Evolutionary conservation across 148 eudicot genomes (phyloP).

Genomic region (Chenopodium formosanum): DNA sequence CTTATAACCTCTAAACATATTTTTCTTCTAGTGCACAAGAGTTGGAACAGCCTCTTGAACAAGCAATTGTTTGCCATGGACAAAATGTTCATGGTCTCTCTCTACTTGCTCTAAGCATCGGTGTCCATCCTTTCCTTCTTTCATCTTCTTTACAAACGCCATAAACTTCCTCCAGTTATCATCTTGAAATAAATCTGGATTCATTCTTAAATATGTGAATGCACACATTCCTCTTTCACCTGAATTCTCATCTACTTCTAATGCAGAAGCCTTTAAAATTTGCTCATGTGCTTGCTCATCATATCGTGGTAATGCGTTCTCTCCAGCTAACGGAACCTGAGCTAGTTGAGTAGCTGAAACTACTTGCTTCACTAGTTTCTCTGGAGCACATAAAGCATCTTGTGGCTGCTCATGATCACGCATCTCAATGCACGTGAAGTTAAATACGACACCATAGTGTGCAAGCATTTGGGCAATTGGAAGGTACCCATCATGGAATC

Average conservation of each 20-base stretch:
- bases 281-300: constrained; percentile 84
- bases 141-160: constrained; percentile 90
- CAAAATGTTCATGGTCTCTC: constrained; percentile 84
- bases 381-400: constrained; percentile 85
- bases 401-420: constrained; percentile 96
- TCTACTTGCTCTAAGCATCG: constrained; percentile 79
- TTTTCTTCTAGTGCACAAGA: constrained; percentile 45
- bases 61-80: constrained; percentile 64
- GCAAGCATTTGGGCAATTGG: constrained; percentile 87
- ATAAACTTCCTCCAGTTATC: constrained; percentile 91
- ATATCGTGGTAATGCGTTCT: constrained; percentile 83
- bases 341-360: constrained; percentile 68
- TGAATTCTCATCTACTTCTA: constrained; percentile 42
- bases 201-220: constrained; percentile 92
- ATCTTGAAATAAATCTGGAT: constrained; percentile 65
- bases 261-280: constrained; percentile 50
- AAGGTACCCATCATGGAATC: constrained; percentile 75
- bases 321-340: constrained; percentile 75
- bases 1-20: no score
- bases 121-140: constrained; percentile 59
- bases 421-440: constrained; percentile 98
- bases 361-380: constrained; percentile 83
- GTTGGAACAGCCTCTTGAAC: constrained; percentile 91
- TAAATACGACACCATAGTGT: constrained; percentile 76
- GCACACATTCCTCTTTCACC: constrained; percentile 75